phyloP scores from a whole-genome alignment of 192 early-diverging fungal genomes.

The Rhizophagus clarus region DNA sequence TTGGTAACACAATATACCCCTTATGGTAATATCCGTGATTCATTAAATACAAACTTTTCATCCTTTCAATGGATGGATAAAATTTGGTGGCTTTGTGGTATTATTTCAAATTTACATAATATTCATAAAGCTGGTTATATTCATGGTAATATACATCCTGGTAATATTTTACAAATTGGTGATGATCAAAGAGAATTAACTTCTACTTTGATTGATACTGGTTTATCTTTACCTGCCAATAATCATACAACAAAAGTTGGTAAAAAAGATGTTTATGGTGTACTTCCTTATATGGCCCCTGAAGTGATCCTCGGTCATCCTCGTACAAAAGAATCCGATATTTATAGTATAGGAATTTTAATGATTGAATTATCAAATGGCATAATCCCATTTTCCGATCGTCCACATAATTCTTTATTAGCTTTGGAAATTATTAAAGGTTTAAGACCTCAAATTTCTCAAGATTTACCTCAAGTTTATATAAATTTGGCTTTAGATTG shows the following conservation, averaged over 20 bases:
- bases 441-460: not conserved
- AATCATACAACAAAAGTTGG: not conserved
- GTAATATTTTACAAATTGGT: slow-evolving; percentile 23
- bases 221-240: slow-evolving; percentile 12
- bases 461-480: slow-evolving; percentile 3
- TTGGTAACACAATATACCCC: slow-evolving; percentile 2
- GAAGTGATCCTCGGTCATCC: not conserved
- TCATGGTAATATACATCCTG: slow-evolving; percentile 29
- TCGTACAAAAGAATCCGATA: slow-evolving; percentile 4
- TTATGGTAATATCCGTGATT: not conserved
- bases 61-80: not conserved
- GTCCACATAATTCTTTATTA: not conserved
- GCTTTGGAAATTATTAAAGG: slow-evolving; percentile 8
- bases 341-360: slow-evolving; percentile 18
- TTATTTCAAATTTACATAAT: not conserved
- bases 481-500: not conserved
- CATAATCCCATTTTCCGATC: not conserved
- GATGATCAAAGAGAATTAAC: not conserved
- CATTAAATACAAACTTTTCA: not conserved
- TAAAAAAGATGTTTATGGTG: not conserved
- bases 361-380: slow-evolving; percentile 23
- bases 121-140: slow-evolving; percentile 16
- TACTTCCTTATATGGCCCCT: slow-evolving; percentile 14
- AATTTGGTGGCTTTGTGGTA: slow-evolving; percentile 15
- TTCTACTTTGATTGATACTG: not conserved